Evolutionary conservation across 78 protist species (phyloP).

Genomic region (Dictyostelium firmibasis): DNA sequence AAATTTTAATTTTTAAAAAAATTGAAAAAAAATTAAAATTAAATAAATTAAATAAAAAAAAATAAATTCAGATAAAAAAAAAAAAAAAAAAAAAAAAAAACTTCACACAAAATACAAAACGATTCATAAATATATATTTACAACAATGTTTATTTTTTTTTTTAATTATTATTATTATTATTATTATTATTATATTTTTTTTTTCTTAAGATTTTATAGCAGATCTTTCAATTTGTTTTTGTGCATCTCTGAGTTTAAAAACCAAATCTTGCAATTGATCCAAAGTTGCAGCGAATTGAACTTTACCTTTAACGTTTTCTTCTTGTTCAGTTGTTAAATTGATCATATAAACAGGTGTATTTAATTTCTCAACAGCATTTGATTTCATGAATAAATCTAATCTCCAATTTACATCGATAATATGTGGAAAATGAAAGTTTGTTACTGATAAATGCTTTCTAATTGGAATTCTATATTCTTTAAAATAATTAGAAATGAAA

Average conservation of each 20-base stretch:
- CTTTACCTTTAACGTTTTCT: slow-evolving; percentile 61
- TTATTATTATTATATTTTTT: not conserved
- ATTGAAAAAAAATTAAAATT: not conserved
- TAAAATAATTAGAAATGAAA: slow-evolving; percentile 30
- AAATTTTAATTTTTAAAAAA: not conserved
- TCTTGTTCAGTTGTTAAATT: slow-evolving; percentile 56
- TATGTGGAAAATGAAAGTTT: slow-evolving; percentile 71
- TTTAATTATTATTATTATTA: not conserved
- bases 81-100: no score
- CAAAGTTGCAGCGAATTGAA: slow-evolving; percentile 60
- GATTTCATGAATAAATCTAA: slow-evolving; percentile 66
- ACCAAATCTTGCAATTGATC: slow-evolving; percentile 77
- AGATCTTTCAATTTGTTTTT: slow-evolving; percentile 78
- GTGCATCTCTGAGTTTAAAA: slow-evolving; percentile 75
- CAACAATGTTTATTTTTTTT: not conserved
- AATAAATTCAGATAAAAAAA: not conserved
- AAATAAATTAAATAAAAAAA: not conserved
- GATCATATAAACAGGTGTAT: slow-evolving; percentile 56
- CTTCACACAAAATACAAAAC: no score
- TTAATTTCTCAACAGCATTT: slow-evolving; percentile 58
- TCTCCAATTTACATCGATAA: slow-evolving; percentile 78
- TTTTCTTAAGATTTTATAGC: slow-evolving; percentile 49
- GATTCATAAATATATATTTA: no score
- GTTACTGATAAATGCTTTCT: slow-evolving; percentile 65
- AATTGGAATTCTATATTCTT: slow-evolving; percentile 45